These are phyloP conservation scores for Ogataea paraovalis DNA, from an alignment of 805 yeast genomes.

Conservation along the genomic window DNA sequence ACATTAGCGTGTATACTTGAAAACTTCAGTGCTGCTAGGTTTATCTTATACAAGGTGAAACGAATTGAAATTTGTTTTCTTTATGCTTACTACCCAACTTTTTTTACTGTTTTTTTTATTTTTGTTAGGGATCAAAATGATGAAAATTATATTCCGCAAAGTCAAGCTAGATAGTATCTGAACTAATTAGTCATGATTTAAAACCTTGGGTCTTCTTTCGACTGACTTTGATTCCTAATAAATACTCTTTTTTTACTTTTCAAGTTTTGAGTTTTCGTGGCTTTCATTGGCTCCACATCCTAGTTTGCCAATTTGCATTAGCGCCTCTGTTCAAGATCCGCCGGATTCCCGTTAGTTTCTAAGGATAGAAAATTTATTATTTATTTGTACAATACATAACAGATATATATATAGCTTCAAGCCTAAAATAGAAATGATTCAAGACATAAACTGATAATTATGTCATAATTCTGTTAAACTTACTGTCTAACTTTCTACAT, in stretches of 20 bases:
- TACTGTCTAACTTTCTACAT: no score
- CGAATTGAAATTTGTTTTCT: neutral
- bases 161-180: conserved; percentile 45
- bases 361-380: conserved; percentile 6
- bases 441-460: no score
- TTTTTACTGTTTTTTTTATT: no score
- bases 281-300: neutral
- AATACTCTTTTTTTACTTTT: neutral
- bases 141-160: conserved; percentile 30
- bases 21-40: neutral
- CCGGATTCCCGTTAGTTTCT: neutral
- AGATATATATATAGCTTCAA: neutral
- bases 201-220: conserved; percentile 37
- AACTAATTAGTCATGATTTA: conserved; percentile 33
- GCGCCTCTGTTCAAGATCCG: neutral
- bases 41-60: no score
- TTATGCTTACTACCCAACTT: no score
- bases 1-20: neutral
- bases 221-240: conserved; percentile 21
- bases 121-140: conserved; percentile 20
- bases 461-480: no score
- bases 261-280: neutral
- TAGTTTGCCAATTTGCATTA: no score
- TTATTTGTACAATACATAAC: neutral
- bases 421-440: no score